These are phyloP conservation scores for Craterostigma plantagineum DNA, from an alignment of 257 asterid genomes.

Conservation along the genomic window DNA sequence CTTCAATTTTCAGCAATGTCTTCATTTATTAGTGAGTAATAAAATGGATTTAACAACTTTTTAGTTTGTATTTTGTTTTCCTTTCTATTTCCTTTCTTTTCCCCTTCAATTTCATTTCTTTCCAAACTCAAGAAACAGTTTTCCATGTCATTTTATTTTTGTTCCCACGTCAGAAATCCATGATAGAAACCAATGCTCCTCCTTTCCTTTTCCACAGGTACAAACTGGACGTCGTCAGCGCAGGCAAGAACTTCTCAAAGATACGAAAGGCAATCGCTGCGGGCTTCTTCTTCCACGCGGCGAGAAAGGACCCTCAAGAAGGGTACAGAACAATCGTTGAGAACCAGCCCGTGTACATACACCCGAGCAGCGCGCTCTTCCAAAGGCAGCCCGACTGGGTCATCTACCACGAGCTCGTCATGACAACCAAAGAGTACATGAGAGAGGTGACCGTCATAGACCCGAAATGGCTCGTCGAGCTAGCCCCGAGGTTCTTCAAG, in stretches of 20 bases:
- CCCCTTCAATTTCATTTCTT: too few species aligned
- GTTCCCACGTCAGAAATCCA: too few species aligned
- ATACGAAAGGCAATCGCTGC: conserved; percentile 82
- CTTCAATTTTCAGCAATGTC: too few species aligned
- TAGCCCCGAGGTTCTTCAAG: conserved; percentile 85
- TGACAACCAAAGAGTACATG: conserved; percentile 95
- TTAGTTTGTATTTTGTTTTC: too few species aligned
- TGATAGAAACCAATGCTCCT: too few species aligned
- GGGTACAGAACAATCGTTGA: conserved; percentile 72
- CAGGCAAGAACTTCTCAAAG: conserved; percentile 71
- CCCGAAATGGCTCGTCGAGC: conserved; percentile 88
- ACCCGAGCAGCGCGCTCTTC: conserved; percentile 85
- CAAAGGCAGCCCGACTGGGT: conserved; percentile 97
- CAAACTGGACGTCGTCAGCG: conserved; percentile 67
- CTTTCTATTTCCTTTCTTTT: too few species aligned
- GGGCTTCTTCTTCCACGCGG: conserved; percentile 83
- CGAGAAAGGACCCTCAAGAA: conserved; percentile 87
- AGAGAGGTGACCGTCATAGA: conserved; percentile 87
- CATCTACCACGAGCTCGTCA: conserved; percentile 75
- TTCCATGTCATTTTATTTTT: too few species aligned
- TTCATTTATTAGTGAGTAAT: too few species aligned
- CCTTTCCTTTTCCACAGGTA: too few species aligned
- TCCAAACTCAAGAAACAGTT: too few species aligned
- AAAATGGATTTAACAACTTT: too few species aligned
- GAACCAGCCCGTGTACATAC: conserved; percentile 86